phyloP scores from a whole-genome alignment of 345 rosid genomes.

The Conringia planisiliqua region DNA sequence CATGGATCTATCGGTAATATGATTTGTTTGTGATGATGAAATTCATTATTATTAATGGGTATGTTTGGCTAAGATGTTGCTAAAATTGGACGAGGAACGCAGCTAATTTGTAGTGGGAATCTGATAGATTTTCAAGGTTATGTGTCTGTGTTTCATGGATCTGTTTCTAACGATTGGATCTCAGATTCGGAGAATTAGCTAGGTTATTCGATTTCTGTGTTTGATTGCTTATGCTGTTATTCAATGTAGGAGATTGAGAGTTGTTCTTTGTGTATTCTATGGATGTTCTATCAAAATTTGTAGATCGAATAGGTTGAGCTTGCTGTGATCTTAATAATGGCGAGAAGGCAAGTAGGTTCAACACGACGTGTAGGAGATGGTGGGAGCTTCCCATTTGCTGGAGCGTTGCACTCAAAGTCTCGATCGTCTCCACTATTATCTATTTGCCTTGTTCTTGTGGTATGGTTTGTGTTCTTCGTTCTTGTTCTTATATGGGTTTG shows the following conservation, averaged over 20 bases:
- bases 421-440: constrained; percentile 75
- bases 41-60: neutral
- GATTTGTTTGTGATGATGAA: neutral
- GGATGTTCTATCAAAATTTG: neutral
- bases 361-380: constrained; percentile 69
- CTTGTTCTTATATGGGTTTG: neutral
- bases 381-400: constrained; percentile 70
- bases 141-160: constrained; percentile 14
- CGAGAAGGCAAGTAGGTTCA: constrained; percentile 80
- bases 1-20: constrained; percentile 20
- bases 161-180: constrained; percentile 11
- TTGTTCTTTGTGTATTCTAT: neutral
- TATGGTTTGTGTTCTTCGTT: constrained; percentile 12
- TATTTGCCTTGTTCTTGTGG: constrained; percentile 67
- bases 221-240: constrained; percentile 3
- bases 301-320: constrained; percentile 20
- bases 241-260: neutral
- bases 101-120: constrained; percentile 9
- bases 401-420: constrained; percentile 74
- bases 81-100: neutral
- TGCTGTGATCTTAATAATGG: constrained; percentile 43
- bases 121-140: neutral
- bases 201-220: neutral
- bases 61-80: neutral
- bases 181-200: neutral